A percentile compares a stretch with the other conserved stretches of the same genome.
These are phyloP conservation scores for Aureoboletus auriporus DNA, from an alignment of 768 basidiomycete genomes.

Conservation along the genomic window DNA sequence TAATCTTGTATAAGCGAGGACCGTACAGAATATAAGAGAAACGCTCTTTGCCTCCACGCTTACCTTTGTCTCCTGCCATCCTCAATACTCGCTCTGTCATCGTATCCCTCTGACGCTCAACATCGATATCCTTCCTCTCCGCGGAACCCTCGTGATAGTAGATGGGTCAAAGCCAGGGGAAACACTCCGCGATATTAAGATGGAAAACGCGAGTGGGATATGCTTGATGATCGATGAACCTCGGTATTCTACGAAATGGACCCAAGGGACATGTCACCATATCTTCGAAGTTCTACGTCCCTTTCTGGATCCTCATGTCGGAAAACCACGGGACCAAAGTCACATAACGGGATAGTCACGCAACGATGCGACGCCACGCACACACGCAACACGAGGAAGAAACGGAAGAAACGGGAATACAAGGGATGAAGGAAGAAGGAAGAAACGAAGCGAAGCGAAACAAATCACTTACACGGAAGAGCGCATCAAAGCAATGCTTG, in stretches of 20 bases:
- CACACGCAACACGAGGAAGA: not conserved
- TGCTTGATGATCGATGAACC: too few species aligned
- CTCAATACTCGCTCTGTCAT: not conserved
- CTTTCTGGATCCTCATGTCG: not conserved
- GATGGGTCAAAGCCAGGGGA: not conserved
- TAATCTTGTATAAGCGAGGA: conserved; percentile 3
- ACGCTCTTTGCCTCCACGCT: not conserved
- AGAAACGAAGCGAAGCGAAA: not conserved
- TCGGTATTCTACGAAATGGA: not conserved
- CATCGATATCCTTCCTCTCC: not conserved
- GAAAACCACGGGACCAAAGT: conserved; percentile 2
- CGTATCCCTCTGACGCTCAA: not conserved
- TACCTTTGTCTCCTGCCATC: not conserved
- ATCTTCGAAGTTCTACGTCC: too few species aligned
- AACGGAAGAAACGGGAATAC: not conserved
- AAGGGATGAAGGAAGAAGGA: not conserved
- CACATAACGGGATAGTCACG: not conserved
- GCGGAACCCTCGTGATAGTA: not conserved
- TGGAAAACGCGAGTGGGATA: too few species aligned
- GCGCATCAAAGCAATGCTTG: conserved; percentile 83
- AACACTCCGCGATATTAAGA: too few species aligned
- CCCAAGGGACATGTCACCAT: not conserved
- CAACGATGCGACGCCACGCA: not conserved
- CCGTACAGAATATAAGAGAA: conserved; percentile 3
- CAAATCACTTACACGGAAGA: conserved; percentile 67